A percentile compares a stretch with the other conserved stretches of the same genome.
Evolutionary conservation across 176 grass and related monocot genomes (phyloP).

Genomic region (Musa troglodytarum): DNA sequence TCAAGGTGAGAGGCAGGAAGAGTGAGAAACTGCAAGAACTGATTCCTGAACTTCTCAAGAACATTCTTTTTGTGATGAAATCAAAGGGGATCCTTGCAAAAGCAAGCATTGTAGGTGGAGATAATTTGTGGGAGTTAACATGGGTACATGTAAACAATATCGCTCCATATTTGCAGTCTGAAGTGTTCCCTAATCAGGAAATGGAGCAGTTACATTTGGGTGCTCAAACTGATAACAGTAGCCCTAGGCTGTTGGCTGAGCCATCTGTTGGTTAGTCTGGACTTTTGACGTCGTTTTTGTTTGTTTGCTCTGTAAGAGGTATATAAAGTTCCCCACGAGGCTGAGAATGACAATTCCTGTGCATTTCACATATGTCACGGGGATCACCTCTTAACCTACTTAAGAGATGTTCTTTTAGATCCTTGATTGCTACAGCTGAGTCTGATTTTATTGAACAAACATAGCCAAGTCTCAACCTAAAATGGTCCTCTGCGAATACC

Average conservation of each 20-base stretch:
- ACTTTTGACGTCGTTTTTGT: neutral
- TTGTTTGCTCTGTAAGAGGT: neutral
- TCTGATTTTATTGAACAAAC: neutral
- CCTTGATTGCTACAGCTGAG: neutral
- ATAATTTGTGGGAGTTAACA: slow-evolving; percentile 90
- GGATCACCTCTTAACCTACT: neutral
- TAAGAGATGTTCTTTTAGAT: neutral
- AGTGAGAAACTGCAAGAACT: slow-evolving; percentile 90
- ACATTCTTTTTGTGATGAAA: slow-evolving; percentile 71
- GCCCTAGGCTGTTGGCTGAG: slow-evolving; percentile 1
- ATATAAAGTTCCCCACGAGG: neutral
- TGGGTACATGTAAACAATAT: slow-evolving; percentile 93
- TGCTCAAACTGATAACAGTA: slow-evolving; percentile 8
- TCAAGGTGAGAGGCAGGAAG: slow-evolving; percentile 76
- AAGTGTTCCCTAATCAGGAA: slow-evolving; percentile 73
- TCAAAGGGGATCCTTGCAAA: slow-evolving; percentile 81
- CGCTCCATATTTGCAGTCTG: slow-evolving; percentile 48
- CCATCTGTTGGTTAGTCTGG: neutral
- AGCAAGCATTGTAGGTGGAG: slow-evolving; percentile 78
- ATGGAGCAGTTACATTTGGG: slow-evolving; percentile 27
- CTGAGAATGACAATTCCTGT: neutral
- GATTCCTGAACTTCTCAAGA: slow-evolving; percentile 73
- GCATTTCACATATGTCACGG: neutral
- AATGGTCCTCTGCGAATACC: neutral
- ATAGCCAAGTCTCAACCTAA: neutral